Evolutionary conservation across 2,329 filamentous ascomycete genomes (phyloP), one percentile per base, ranked within the genome.

Genomic region (Alternaria postmessia): DNA sequence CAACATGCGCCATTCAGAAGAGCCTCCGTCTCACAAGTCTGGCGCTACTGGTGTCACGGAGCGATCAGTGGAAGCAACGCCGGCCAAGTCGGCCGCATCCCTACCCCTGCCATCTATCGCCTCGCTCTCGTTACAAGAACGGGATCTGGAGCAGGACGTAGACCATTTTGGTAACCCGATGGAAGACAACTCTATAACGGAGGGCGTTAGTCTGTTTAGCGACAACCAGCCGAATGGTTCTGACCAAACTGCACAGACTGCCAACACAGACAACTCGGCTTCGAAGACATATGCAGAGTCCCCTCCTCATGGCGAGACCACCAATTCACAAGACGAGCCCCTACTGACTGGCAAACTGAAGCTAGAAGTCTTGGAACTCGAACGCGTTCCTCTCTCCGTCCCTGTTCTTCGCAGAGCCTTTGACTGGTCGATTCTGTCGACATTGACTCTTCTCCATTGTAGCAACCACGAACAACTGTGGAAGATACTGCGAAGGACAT

Each of bases 391-490:
- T 0, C 79, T 95, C n/a, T 93, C 89, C 1, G 84, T 92, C 42
- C 83, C 88, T 8, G 87, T 92, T n/a, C 83, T 93, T 55, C 84
- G 88, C 47, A 86, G 86, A 61, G 89, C 87, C 1, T 84, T 95
- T 42, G 91, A 95, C 77, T 95, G 91, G 91, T 87, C 87, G 1
- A 82, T 85, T 9, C 77, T 95, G 53, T 91, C 88, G 3, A 90
- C 83, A 16, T 78, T 95, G 51, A 94, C 92, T 0, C 84, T 95
- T 20, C 85, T 95, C 46, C 84, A 89, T 62, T 95, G 92, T 72
- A 82, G 84, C 34, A 87, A 91, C 53, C 88, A 93, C 70, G 91
- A 94, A 61, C 85, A 86, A 57, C 81, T 95, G 2, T 95, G 91
- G 91, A 89, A 88, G 70, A 85, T 88, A 53, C 82, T 95, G 14